A percentile compares a stretch with the other conserved stretches of the same genome.
phyloP scores from a whole-genome alignment of 331 rosid species.

The Prunus yedoensis region DNA sequence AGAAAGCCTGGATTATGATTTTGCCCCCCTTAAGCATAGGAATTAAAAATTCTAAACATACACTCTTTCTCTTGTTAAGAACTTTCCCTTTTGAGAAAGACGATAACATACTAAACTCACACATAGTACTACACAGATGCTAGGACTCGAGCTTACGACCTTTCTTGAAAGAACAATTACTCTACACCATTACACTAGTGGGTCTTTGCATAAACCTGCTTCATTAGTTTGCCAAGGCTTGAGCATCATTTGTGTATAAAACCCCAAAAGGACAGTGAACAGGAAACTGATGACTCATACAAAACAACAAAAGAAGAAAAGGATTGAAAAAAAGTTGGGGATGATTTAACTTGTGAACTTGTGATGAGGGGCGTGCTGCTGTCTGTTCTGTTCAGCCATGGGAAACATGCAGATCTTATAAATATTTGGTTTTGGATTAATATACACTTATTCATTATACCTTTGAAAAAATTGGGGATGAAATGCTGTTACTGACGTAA shows the following conservation, averaged over 20 bases:
- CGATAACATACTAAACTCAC: too few species aligned
- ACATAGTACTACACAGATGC: rapidly evolving
- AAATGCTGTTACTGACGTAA: too few species aligned
- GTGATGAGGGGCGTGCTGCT: background rate
- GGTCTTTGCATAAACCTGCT: background rate
- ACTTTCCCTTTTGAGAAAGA: too few species aligned
- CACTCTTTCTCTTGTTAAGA: too few species aligned
- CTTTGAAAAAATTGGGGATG: background rate
- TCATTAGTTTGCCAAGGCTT: background rate
- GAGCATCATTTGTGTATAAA: background rate
- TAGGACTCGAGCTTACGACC: rapidly evolving
- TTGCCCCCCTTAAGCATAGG: background rate
- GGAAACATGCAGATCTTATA: background rate
- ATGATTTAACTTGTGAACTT: background rate
- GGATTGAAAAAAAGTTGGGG: background rate
- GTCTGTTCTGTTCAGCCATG: background rate
- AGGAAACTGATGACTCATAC: background rate
- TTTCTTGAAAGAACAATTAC: too few species aligned
- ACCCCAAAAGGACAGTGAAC: background rate
- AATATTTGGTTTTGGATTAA: background rate
- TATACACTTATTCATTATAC: background rate
- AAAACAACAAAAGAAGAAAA: background rate
- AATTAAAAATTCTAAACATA: background rate
- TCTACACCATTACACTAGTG: too few species aligned
- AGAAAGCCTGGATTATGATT: too few species aligned